Conservation (phyloP, 495 filamentous ascomycete species). For the Durotheca rogersii region DNA sequence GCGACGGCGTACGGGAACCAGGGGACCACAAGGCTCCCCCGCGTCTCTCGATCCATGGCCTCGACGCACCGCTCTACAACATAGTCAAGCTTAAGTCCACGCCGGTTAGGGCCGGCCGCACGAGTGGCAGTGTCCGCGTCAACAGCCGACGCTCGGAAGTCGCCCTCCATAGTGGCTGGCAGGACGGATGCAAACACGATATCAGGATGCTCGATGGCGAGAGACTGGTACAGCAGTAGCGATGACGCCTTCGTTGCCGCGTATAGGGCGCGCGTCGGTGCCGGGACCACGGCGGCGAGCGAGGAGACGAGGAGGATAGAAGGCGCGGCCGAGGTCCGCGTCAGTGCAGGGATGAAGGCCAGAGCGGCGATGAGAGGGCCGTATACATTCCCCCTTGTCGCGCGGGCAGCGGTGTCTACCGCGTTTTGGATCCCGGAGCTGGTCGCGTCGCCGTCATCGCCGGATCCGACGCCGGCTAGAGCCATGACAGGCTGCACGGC, state of each 20-base stretch:
- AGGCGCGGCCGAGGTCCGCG: slow-evolving; percentile 31
- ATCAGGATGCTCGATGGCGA: slow-evolving; percentile 35
- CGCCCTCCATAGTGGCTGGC: slow-evolving; percentile 35
- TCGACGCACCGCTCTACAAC: slow-evolving; percentile 30
- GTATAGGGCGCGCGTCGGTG: slow-evolving; percentile 36
- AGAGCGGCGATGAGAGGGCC: slow-evolving; percentile 30
- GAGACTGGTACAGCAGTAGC: slow-evolving; percentile 33
- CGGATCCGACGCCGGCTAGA: slow-evolving; percentile 21
- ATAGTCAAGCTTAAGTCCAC: slow-evolving; percentile 31
- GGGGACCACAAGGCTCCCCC: slow-evolving; percentile 33
- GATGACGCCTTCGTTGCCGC: slow-evolving; percentile 36
- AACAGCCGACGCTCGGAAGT: slow-evolving; percentile 36
- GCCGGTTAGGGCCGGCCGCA: slow-evolving; percentile 20
- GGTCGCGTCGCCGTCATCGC: slow-evolving; percentile 21
- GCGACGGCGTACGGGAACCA: slow-evolving; percentile 35
- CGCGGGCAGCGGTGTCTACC: slow-evolving; percentile 14
- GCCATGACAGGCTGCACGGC: slow-evolving; percentile 37
- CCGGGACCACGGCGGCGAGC: slow-evolving; percentile 34
- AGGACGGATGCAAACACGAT: slow-evolving; percentile 32
- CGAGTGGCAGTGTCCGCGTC: slow-evolving; percentile 18
- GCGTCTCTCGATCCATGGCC: slow-evolving; percentile 23
- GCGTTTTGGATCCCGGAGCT: slow-evolving; percentile 23
- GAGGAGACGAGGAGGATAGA: slow-evolving; percentile 33
- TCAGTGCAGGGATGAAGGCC: slow-evolving; percentile 32
- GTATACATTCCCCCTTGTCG: slow-evolving; percentile 31